Evolutionary conservation across 352 stramenopile genomes (phyloP).

Genomic region (Phytopythium mirpurense): DNA sequence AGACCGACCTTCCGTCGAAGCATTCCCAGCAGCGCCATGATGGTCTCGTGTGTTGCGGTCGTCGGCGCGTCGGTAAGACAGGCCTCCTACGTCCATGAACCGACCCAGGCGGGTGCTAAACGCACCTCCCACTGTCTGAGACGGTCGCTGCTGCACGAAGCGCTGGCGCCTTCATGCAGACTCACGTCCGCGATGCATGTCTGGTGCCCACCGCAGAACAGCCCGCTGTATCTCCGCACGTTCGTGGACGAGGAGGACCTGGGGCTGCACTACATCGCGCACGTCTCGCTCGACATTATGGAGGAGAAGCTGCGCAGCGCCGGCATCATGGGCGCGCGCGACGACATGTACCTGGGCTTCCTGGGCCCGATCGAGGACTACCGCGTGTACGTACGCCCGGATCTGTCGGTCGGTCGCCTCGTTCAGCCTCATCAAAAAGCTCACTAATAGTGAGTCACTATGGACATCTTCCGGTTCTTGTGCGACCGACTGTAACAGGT

Average conservation of each 20-base stretch:
- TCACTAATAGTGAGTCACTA: too few relatives aligned
- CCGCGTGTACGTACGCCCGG: conserved; percentile 38
- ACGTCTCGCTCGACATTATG: conserved; percentile 81
- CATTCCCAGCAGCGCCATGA: too few relatives aligned
- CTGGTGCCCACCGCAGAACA: conserved; percentile 34
- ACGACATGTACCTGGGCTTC: conserved; percentile 87
- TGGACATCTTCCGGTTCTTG: too few relatives aligned
- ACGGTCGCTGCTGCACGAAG: too few relatives aligned
- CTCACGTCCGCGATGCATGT: background rate
- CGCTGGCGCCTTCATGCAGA: background rate
- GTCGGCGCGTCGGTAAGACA: conserved; percentile 68
- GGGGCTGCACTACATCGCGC: conserved; percentile 84
- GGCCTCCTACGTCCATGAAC: background rate
- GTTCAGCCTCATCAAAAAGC: too few relatives aligned
- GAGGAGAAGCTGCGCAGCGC: conserved; percentile 68
- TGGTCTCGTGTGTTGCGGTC: conserved; percentile 69
- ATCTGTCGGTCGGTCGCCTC: too few relatives aligned
- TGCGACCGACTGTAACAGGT: conserved; percentile 35
- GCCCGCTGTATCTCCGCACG: conserved; percentile 75
- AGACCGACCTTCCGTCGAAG: too few relatives aligned
- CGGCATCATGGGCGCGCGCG: conserved; percentile 43
- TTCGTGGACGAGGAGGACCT: conserved; percentile 84
- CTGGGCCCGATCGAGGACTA: conserved; percentile 84
- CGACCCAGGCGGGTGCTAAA: too few relatives aligned
- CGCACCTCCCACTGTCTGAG: background rate